Conservation (phyloP, 345 rosid species). For the Raphanus sativus region DNA sequence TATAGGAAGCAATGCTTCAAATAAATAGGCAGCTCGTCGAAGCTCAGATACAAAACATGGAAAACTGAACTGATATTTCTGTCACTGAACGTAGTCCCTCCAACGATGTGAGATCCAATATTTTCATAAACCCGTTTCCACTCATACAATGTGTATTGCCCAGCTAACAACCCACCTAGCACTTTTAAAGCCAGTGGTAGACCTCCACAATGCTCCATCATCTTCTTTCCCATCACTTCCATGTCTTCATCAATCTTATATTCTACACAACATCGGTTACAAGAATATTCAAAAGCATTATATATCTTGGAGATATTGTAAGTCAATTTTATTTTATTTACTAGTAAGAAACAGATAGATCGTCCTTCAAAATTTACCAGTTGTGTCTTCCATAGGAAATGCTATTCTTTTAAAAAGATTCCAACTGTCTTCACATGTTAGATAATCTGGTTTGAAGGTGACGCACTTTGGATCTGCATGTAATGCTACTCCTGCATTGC, state of each 20-base stretch:
- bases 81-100: background rate
- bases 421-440: constrained; percentile 41
- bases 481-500: constrained; percentile 30
- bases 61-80: background rate
- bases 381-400: constrained; percentile 1
- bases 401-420: constrained; percentile 16
- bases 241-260: background rate
- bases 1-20: constrained; percentile 21
- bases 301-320: background rate
- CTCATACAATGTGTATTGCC: background rate
- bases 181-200: background rate
- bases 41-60: background rate
- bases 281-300: background rate
- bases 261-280: background rate
- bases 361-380: constrained; percentile 8
- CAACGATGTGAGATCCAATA: background rate
- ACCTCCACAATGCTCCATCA: constrained; percentile 12
- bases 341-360: background rate
- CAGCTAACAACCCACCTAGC: background rate
- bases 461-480: constrained; percentile 4
- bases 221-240: background rate
- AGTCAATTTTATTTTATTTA: background rate
- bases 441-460: background rate
- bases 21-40: constrained; percentile 2
- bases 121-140: background rate